A percentile compares a stretch with the other conserved stretches of the same genome.
Conservation (phyloP, 2,329 filamentous ascomycete species). For the Fusarium sulawesiense region DNA sequence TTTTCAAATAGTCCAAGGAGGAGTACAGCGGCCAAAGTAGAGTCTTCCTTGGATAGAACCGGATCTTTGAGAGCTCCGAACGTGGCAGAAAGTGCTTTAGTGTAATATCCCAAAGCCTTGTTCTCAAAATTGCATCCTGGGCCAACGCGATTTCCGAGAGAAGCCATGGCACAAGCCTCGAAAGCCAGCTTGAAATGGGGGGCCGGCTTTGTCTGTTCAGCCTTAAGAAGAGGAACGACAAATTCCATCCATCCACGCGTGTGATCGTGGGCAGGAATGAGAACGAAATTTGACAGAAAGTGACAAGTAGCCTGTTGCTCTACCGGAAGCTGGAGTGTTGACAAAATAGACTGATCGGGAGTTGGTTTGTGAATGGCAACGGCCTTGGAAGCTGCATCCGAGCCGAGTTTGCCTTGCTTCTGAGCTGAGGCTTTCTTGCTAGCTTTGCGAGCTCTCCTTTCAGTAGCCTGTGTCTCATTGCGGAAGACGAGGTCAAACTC, state of each 20-base stretch:
- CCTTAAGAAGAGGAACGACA: slow-evolving; percentile 65
- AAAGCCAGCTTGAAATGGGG: slow-evolving; percentile 68
- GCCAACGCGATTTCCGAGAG: slow-evolving; percentile 63
- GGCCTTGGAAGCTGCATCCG: slow-evolving; percentile 19
- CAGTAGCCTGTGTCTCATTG: slow-evolving; percentile 76
- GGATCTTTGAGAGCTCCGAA: slow-evolving; percentile 65
- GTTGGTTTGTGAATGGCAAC: slow-evolving; percentile 28
- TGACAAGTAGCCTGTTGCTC: slow-evolving; percentile 68
- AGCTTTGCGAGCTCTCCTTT: slow-evolving; percentile 69
- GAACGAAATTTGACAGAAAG: slow-evolving; percentile 71
- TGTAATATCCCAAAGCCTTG: slow-evolving; percentile 64
- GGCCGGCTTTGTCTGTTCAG: slow-evolving; percentile 50
- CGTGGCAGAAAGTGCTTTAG: slow-evolving; percentile 64
- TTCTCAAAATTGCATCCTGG: slow-evolving; percentile 50
- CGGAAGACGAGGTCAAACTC: slow-evolving; percentile 79
- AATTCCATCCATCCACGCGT: slow-evolving; percentile 70
- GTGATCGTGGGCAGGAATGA: slow-evolving; percentile 62
- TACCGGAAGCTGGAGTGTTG: slow-evolving; percentile 58
- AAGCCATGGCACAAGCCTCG: slow-evolving; percentile 68
- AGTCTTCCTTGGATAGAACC: slow-evolving; percentile 62
- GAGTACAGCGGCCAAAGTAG: slow-evolving; percentile 69
- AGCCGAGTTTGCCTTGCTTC: slow-evolving; percentile 48
- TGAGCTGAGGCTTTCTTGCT: slow-evolving; percentile 59
- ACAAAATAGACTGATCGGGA: slow-evolving; percentile 44
- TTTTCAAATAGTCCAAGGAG: slow-evolving; percentile 71